Conservation (phyloP, 2,329 filamentous ascomycete genomes). For the Septoria petroselini region DNA sequence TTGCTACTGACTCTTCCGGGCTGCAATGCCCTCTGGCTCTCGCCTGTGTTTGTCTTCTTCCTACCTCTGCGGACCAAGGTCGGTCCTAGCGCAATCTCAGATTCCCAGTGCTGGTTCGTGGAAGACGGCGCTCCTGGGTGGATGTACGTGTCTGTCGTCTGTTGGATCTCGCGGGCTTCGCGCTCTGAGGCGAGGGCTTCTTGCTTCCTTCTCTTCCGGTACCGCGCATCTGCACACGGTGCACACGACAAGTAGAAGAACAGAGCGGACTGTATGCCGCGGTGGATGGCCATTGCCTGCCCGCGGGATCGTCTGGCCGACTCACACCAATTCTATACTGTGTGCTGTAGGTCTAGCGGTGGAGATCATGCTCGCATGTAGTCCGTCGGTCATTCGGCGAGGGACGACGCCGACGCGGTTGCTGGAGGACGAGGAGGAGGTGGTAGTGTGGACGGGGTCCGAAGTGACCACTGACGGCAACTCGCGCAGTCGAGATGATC, state of each 20-base stretch:
- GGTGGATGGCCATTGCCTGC: conserved; percentile 36
- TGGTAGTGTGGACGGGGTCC: neutral
- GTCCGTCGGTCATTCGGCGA: neutral
- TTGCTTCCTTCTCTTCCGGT: conserved; percentile 66
- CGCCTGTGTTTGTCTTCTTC: conserved; percentile 41
- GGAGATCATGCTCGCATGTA: conserved; percentile 11
- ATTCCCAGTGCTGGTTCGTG: conserved; percentile 84
- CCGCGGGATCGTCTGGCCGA: neutral
- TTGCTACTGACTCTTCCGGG: conserved; percentile 45
- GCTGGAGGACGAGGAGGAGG: too few species aligned
- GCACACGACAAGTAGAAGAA: conserved; percentile 77
- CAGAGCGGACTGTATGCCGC: conserved; percentile 66
- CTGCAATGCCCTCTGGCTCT: conserved; percentile 18
- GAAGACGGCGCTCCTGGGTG: conserved; percentile 74
- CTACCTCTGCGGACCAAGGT: conserved; percentile 47
- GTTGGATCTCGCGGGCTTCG: conserved; percentile 55
- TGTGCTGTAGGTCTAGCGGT: conserved; percentile 6
- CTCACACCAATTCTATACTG: neutral
- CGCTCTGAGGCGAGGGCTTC: conserved; percentile 61
- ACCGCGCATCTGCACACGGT: conserved; percentile 69
- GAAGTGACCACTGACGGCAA: neutral
- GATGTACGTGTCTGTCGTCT: conserved; percentile 67
- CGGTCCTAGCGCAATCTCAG: conserved; percentile 82
- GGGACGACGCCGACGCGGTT: neutral
- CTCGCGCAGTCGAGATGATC: conserved; percentile 1